Evolutionary conservation across 1,284 basidiomycete genomes (phyloP).

Genomic region (Cutaneotrichosporon spelunceum): DNA sequence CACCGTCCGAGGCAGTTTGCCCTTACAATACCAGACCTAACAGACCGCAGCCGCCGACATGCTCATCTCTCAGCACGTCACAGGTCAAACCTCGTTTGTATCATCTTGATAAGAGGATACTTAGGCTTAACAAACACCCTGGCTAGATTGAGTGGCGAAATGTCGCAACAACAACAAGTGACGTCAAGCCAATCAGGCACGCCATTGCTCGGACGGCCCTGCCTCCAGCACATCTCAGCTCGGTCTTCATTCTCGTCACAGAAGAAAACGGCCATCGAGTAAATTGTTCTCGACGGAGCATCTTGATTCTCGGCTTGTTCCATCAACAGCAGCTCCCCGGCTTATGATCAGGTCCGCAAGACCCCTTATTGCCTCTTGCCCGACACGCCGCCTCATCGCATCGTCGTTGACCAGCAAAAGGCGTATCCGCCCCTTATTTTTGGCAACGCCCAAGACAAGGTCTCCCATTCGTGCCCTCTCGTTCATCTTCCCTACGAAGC

Average conservation of each 20-base stretch:
- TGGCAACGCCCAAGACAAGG: background rate
- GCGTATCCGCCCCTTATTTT: background rate
- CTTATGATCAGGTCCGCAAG: background rate
- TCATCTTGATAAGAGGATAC: too few species aligned
- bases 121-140: too few species aligned
- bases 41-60: too few species aligned
- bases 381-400: background rate
- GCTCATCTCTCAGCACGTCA: too few species aligned
- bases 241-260: background rate
- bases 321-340: background rate
- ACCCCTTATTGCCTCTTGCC: background rate
- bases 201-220: too few species aligned
- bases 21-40: too few species aligned
- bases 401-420: background rate
- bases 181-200: background rate
- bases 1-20: too few species aligned
- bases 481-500: background rate
- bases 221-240: too few species aligned
- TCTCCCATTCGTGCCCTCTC: background rate
- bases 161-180: background rate
- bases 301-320: background rate
- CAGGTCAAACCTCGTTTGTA: too few species aligned
- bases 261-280: background rate
- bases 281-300: background rate
- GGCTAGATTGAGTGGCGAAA: too few species aligned